Percentiles rank a stretch among this genome's conserved stretches.
These are phyloP conservation scores for Prunus kanzakura DNA, from an alignment of 306 rosid genomes.

Conservation along the genomic window DNA sequence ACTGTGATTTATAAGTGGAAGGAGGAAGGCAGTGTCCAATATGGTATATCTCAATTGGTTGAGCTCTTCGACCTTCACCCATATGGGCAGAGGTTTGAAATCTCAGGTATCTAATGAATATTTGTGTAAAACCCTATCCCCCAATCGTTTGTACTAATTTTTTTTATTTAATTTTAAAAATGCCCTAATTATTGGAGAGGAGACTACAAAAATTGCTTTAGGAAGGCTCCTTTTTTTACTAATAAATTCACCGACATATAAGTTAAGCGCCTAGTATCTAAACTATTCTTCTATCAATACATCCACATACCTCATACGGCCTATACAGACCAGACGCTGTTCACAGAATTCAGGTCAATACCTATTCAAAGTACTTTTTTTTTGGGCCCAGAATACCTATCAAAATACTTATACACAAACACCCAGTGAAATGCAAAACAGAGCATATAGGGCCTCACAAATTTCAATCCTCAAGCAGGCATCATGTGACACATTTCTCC, in stretches of 20 bases:
- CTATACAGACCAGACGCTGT: background rate
- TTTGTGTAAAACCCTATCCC: no score
- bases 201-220: no score
- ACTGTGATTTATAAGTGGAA: no score
- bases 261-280: background rate
- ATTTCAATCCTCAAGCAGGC: background rate
- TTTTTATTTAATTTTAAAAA: no score
- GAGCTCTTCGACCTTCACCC: no score
- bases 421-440: background rate
- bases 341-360: slow-evolving; percentile 5
- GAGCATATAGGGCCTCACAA: background rate
- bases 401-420: slow-evolving; percentile 9
- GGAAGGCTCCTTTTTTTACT: background rate
- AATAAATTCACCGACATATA: background rate
- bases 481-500: slow-evolving; percentile 3
- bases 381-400: background rate
- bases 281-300: background rate
- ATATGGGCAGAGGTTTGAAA: no score
- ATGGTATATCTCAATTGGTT: no score
- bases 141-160: no score
- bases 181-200: no score
- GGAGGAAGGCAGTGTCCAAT: no score
- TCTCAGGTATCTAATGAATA: no score
- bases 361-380: background rate
- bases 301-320: background rate